Base-by-base conservation (phyloP, 2,329 filamentous ascomycete genomes). In the Colletotrichum brevisporum region DNA sequence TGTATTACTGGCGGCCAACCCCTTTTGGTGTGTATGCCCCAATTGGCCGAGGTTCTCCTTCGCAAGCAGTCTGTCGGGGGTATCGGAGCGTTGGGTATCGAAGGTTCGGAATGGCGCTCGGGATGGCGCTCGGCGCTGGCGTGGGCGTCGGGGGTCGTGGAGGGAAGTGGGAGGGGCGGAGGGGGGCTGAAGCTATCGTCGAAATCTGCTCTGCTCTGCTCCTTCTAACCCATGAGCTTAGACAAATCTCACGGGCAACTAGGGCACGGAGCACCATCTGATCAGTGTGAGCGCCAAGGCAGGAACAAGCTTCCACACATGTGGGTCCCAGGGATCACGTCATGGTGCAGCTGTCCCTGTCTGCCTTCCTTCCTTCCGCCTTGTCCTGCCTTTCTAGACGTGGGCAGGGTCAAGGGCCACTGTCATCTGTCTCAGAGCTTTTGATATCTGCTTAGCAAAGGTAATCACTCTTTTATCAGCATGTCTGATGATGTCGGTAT, bases 231-330 rank as follows among this genome's bases (percentile, higher is more conserved):
- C n/a, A 31, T 27, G 63, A 67, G 63, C 63, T 70, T 48, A 18
- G 39, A 36, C 52, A 54, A 24, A 24, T 24, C 56, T 41, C 45
- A 52, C 41, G 16, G 58, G 51, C 52, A 57, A 21, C n/a, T 16
- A 4, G 63, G 8, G 65, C 69, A 71, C 67, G 50, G 63, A 48
- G 45, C 67, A n/a, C 16, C 3, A 1, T 6, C 9, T 51, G 60
- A 45, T 36, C 59, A 10, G 55, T 68, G 70, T 52, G 9, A 12
- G 4, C 6, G 48, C 67, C 64, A 66, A 71, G 70, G 52, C 70
- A 71, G 56, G 70, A 65, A 71, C 68, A 71, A 71, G 70, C 70
- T 71, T 63, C 64, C 36, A 41, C 4, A 16, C 50, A 64, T 62
- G 68, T 55, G 70, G 52, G 31, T 52, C 61, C 64, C 63, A 45